phyloP scores from a whole-genome alignment of 2,329 filamentous ascomycete genomes.

The Drechslerella coelobrocha region DNA sequence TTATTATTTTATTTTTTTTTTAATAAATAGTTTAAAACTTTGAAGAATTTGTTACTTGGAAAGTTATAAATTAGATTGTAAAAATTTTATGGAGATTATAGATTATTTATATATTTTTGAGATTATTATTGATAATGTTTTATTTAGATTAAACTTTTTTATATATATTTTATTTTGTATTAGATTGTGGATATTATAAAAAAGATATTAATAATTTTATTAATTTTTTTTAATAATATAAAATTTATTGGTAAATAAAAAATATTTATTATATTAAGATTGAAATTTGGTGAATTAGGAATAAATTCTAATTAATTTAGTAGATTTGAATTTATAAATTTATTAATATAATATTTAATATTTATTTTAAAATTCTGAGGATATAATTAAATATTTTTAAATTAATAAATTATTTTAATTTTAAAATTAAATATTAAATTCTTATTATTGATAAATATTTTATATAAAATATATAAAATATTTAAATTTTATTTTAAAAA shows the following conservation, averaged over 20 bases:
- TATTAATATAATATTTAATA: too few relatives aligned
- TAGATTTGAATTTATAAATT: too few relatives aligned
- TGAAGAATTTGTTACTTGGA: not conserved
- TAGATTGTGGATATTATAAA: not conserved
- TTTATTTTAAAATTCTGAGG: not conserved
- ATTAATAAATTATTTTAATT: too few relatives aligned
- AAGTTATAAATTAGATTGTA: not conserved
- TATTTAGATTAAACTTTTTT: not conserved
- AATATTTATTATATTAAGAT: not conserved
- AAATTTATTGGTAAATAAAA: too few relatives aligned
- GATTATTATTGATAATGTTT: too few relatives aligned
- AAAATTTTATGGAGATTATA: slow-evolving; percentile 1
- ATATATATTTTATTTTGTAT: not conserved
- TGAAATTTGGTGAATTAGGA: not conserved
- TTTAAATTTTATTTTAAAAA: too few relatives aligned
- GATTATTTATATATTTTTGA: slow-evolving; percentile 1
- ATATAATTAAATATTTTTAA: not conserved
- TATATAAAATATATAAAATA: too few relatives aligned
- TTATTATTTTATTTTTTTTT: too few relatives aligned
- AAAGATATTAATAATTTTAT: slow-evolving; percentile 1
- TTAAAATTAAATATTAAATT: too few relatives aligned
- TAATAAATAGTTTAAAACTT: too few relatives aligned
- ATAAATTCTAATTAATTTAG: not conserved
- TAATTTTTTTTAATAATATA: not conserved
- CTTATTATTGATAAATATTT: too few relatives aligned